phyloP scores from a whole-genome alignment of 1,284 basidiomycete species.

The Sanghuangporus sanghuang region DNA sequence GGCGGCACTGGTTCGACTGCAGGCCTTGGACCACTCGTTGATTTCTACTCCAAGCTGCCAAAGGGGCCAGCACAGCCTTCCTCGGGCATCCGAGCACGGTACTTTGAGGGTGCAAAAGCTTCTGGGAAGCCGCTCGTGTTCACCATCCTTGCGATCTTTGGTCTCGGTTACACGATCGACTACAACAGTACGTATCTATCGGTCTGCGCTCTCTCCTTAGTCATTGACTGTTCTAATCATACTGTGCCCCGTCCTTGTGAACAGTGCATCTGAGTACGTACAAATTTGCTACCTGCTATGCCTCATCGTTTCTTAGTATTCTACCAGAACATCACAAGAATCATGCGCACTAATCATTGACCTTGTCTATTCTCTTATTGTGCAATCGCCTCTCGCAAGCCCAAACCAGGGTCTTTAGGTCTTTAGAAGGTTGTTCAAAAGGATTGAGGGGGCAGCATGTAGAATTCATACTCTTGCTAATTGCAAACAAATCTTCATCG shows the following conservation, averaged over 20 bases:
- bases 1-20: conserved; percentile 77
- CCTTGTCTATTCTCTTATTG: not conserved
- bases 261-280: conserved; percentile 76
- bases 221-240: conserved; percentile 11
- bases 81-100: conserved; percentile 72
- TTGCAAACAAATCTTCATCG: not conserved
- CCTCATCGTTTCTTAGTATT: not conserved
- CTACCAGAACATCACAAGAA: conserved; percentile 84
- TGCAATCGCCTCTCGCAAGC: not conserved
- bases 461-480: not conserved
- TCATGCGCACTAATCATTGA: conserved; percentile 57
- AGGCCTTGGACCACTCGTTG: conserved; percentile 80
- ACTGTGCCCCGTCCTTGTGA: conserved; percentile 7
- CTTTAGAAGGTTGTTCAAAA: not conserved
- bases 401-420: too few relatives aligned
- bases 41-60: conserved; percentile 93
- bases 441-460: not conserved
- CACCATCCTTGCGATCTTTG: conserved; percentile 72
- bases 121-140: conserved; percentile 69
- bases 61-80: conserved; percentile 62
- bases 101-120: conserved; percentile 85
- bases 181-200: conserved; percentile 73
- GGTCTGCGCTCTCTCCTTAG: conserved; percentile 4
- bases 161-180: conserved; percentile 85
- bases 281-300: not conserved